phyloP scores from a whole-genome alignment of 2,329 filamentous ascomycete species.

The Teratosphaeria epicoccoides region DNA sequence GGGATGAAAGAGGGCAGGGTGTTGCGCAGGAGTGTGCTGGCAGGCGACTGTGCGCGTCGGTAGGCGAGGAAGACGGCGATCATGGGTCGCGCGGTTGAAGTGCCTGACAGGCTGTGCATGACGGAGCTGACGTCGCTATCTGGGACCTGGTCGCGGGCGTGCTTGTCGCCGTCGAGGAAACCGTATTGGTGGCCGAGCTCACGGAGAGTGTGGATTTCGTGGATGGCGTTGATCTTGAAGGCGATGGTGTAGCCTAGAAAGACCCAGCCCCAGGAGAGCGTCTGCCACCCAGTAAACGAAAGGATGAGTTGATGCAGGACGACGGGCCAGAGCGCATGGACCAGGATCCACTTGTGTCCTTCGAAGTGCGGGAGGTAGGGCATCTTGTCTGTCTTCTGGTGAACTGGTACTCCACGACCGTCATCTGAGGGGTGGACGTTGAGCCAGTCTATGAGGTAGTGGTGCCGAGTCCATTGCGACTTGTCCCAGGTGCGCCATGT shows the following conservation, averaged over 20 bases:
- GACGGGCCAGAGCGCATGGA: conserved; percentile 30
- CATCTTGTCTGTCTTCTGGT: conserved; percentile 33
- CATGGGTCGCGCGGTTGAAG: conserved; percentile 7
- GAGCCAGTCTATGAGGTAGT: not conserved
- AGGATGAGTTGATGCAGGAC: conserved; percentile 29
- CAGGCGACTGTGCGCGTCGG: conserved; percentile 14
- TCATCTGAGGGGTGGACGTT: not conserved
- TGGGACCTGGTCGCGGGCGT: conserved; percentile 34
- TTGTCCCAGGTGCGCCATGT: not conserved
- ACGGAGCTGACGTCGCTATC: conserved; percentile 14
- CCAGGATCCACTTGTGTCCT: conserved; percentile 32
- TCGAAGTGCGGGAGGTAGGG: conserved; percentile 29
- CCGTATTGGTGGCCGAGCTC: conserved; percentile 30
- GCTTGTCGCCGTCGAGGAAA: conserved; percentile 37
- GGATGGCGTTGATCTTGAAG: conserved; percentile 34
- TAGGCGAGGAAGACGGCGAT: conserved; percentile 28
- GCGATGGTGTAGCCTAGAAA: conserved; percentile 30
- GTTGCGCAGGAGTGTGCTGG: not conserved
- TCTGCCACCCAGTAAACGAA: conserved; percentile 22
- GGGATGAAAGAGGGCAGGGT: not conserved
- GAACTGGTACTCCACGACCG: conserved; percentile 28
- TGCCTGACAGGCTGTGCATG: not conserved
- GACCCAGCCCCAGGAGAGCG: conserved; percentile 20
- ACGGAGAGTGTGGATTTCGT: conserved; percentile 30
- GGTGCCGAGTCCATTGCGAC: not conserved